These are phyloP conservation scores for Syzygium syzygioides DNA, from an alignment of 441 rosid genomes.

Conservation along the genomic window DNA sequence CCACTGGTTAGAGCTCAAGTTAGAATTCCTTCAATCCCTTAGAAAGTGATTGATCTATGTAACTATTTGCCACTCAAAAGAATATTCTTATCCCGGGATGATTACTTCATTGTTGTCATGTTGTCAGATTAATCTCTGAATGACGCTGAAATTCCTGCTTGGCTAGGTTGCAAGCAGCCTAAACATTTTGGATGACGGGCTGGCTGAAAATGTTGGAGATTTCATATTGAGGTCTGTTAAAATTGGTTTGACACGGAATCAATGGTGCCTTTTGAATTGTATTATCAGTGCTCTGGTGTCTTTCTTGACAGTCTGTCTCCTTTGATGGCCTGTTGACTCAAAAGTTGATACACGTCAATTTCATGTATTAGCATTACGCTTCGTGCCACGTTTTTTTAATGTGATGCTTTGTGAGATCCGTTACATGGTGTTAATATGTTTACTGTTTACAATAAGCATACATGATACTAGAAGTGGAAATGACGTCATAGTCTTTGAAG, in stretches of 20 bases:
- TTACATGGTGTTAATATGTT: background rate
- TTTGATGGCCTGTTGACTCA: background rate
- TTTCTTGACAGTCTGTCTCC: background rate
- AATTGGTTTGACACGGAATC: constrained; percentile 1
- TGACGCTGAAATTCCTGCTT: background rate
- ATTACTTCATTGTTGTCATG: background rate
- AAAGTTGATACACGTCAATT: background rate
- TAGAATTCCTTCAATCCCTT: background rate
- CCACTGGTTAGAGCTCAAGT: background rate
- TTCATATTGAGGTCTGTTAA: constrained; percentile 70
- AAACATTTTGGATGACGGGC: constrained; percentile 72
- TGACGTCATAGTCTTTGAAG: background rate
- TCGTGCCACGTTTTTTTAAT: background rate
- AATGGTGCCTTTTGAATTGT: background rate
- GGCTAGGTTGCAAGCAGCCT: constrained; percentile 73
- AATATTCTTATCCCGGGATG: background rate
- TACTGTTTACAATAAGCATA: background rate
- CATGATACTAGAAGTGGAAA: background rate
- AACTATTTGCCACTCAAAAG: background rate
- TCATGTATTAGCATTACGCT: background rate
- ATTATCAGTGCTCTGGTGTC: background rate
- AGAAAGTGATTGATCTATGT: background rate
- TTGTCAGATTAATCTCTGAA: background rate
- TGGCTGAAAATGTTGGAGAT: constrained; percentile 61
- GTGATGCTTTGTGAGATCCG: background rate